phyloP scores from a whole-genome alignment of 2,329 filamentous ascomycete genomes.

The Aspergillus ruber region DNA sequence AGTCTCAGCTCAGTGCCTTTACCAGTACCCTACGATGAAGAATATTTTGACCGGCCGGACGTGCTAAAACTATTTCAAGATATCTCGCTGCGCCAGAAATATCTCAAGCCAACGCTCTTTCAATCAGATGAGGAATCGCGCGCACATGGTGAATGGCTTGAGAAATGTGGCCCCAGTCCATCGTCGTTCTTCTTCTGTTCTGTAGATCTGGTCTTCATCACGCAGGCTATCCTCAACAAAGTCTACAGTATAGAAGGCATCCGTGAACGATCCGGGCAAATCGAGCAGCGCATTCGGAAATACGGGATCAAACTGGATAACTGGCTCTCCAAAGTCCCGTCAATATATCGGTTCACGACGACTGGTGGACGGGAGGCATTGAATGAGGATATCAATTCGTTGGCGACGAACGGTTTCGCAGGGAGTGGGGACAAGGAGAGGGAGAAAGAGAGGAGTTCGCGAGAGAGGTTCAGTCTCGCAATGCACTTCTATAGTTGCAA shows the following conservation, averaged over 20 bases:
- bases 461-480: conserved; percentile 31
- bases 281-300: conserved; percentile 29
- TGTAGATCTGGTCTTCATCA: conserved; percentile 32
- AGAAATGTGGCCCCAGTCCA: conserved; percentile 19
- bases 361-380: conserved; percentile 7
- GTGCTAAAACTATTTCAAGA: conserved; percentile 21
- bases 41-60: conserved; percentile 21
- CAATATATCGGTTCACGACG: conserved; percentile 27
- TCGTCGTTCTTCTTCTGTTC: conserved; percentile 33
- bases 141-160: conserved; percentile 13
- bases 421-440: background rate
- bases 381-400: conserved; percentile 15
- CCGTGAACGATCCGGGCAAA: conserved; percentile 20
- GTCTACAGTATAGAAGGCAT: conserved; percentile 35
- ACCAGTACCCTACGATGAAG: conserved; percentile 34
- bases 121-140: conserved; percentile 13
- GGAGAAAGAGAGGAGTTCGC: conserved; percentile 3
- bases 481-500: conserved; percentile 37
- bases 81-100: conserved; percentile 8
- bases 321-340: conserved; percentile 30
- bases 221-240: conserved; percentile 31
- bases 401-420: background rate
- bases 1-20: conserved; percentile 32
- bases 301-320: conserved; percentile 24
- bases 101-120: conserved; percentile 23